These are phyloP conservation scores for Talaromyces sp. DNA, from an alignment of 2,329 filamentous ascomycete genomes.

Conservation along the genomic window DNA sequence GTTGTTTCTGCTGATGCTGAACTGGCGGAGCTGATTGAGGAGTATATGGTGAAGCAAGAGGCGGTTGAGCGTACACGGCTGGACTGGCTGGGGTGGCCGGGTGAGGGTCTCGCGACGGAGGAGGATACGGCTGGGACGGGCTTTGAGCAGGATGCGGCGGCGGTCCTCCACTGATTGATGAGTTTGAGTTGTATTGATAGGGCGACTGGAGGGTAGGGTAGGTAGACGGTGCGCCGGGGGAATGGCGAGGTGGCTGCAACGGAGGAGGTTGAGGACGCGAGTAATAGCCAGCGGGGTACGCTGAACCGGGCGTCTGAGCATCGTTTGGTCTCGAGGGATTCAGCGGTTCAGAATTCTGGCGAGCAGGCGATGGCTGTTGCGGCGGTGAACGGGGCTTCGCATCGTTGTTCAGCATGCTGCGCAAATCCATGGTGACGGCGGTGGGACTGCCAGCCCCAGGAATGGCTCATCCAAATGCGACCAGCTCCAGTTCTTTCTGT, in stretches of 20 bases:
- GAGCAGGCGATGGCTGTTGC: conserved; percentile 21
- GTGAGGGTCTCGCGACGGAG: conserved; percentile 31
- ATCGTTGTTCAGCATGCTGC: conserved; percentile 49
- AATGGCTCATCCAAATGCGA: conserved; percentile 12
- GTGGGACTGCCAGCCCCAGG: conserved; percentile 10
- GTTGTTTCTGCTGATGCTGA: conserved; percentile 21
- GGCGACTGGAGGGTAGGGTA: conserved; percentile 36
- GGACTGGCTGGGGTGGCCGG: conserved; percentile 18
- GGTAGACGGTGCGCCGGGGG: conserved; percentile 37
- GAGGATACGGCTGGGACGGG: conserved; percentile 25
- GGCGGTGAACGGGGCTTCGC: conserved; percentile 22
- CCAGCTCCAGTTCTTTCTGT: conserved; percentile 3
- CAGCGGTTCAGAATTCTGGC: conserved; percentile 24
- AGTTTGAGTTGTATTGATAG: conserved; percentile 34
- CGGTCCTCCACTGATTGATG: conserved; percentile 24
- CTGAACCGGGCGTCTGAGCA: conserved; percentile 16
- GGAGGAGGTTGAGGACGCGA: conserved; percentile 36
- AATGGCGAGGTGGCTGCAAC: conserved; percentile 41
- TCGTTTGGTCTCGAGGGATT: conserved; percentile 19
- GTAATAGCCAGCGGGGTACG: conserved; percentile 23
- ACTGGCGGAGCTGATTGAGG: conserved; percentile 29
- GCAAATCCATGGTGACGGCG: conserved; percentile 45
- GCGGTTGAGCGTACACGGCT: conserved; percentile 24
- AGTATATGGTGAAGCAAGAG: conserved; percentile 35
- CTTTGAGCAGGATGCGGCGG: conserved; percentile 29